Conservation (phyloP, 2,329 filamentous ascomycete species). For the Apiospora rasikravindrae region DNA sequence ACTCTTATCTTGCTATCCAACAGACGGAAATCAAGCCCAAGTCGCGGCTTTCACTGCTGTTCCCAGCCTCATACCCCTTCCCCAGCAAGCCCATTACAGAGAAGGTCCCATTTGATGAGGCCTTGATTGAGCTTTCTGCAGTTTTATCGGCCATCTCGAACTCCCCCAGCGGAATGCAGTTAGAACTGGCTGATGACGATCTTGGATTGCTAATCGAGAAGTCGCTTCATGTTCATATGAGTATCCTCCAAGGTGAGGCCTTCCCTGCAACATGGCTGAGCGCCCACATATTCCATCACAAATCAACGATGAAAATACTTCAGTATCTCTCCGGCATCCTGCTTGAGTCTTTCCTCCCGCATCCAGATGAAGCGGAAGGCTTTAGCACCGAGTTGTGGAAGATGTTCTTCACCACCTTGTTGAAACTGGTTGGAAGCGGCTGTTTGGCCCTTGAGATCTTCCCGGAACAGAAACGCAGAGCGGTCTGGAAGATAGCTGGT, state of each 20-base stretch:
- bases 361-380: conserved; percentile 87
- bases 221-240: conserved; percentile 83
- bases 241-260: conserved; percentile 85
- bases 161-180: conserved; percentile 73
- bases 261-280: conserved; percentile 92
- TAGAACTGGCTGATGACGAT: conserved; percentile 77
- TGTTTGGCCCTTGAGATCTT: conserved; percentile 93
- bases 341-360: conserved; percentile 81
- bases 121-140: conserved; percentile 85
- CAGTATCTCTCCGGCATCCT: conserved; percentile 82
- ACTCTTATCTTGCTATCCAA: conserved; percentile 83
- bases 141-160: conserved; percentile 83
- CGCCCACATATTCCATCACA: conserved; percentile 90
- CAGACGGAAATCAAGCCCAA: conserved; percentile 58
- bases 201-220: conserved; percentile 77
- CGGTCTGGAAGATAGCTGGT: conserved; percentile 98
- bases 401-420: conserved; percentile 84
- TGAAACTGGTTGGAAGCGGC: conserved; percentile 88
- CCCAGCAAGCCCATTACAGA: conserved; percentile 71
- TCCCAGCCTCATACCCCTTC: conserved; percentile 90
- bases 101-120: conserved; percentile 74
- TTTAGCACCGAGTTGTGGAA: conserved; percentile 97
- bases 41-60: conserved; percentile 81
- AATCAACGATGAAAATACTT: conserved; percentile 83
- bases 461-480: conserved; percentile 92